Percentiles rank a stretch among this genome's conserved stretches.
These are phyloP conservation scores for Diplodia mutila DNA, from an alignment of 2,329 filamentous ascomycete species.

Conservation along the genomic window DNA sequence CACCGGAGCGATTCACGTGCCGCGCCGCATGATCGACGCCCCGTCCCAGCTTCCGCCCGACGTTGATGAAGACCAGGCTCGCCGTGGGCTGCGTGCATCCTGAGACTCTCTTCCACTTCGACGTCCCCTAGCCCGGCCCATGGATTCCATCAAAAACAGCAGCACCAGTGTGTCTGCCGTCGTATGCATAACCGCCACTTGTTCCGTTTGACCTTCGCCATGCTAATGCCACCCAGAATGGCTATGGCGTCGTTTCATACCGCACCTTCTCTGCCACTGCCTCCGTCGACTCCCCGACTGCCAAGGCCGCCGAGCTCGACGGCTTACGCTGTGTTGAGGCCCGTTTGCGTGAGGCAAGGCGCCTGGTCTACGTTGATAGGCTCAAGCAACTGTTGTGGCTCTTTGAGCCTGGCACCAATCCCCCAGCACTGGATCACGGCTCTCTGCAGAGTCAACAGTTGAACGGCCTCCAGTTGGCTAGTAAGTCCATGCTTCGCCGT, in stretches of 20 bases:
- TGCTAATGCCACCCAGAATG: conserved; percentile 1
- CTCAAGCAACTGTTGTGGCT: conserved; percentile 24
- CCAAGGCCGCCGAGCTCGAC: conserved; percentile 8
- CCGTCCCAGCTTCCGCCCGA: conserved; percentile 45
- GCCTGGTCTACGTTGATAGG: conserved; percentile 23
- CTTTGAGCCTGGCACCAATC: conserved; percentile 21
- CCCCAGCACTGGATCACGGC: conserved; percentile 18
- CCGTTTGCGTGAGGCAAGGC: conserved; percentile 16
- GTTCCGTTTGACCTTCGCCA: neutral
- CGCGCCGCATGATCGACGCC: conserved; percentile 31
- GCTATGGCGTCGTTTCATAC: conserved; percentile 17
- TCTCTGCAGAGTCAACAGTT: conserved; percentile 24
- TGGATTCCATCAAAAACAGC: conserved; percentile 26
- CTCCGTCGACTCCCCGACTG: neutral
- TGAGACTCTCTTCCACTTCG: conserved; percentile 17
- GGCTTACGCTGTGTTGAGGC: conserved; percentile 21
- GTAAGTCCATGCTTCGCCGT: neutral
- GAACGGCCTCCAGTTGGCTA: conserved; percentile 8
- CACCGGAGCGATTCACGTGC: neutral
- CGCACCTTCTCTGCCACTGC: conserved; percentile 16
- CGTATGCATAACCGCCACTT: conserved; percentile 2
- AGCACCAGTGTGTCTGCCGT: conserved; percentile 22
- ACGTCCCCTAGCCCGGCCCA: conserved; percentile 27
- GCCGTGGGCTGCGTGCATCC: conserved; percentile 18
- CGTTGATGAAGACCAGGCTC: conserved; percentile 26